A percentile compares a stretch with the other conserved stretches of the same genome.
phyloP scores from a whole-genome alignment of 176 grass and related monocot genomes.

The Oryza officinalis region DNA sequence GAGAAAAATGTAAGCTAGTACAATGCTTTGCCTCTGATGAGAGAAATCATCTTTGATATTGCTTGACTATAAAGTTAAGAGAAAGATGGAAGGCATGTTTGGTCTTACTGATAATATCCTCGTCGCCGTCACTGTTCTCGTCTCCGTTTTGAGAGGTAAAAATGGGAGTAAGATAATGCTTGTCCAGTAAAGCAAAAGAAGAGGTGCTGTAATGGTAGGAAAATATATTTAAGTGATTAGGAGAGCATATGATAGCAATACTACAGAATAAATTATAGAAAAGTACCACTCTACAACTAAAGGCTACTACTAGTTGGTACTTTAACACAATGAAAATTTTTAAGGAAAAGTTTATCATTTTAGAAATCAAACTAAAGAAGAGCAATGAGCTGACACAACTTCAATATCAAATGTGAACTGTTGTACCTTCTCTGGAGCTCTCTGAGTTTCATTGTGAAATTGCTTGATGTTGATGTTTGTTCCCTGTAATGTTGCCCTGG shows the following conservation, averaged over 20 bases:
- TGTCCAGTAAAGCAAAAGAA: conserved; percentile 80
- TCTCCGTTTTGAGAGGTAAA: conserved; percentile 68
- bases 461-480: conserved; percentile 61
- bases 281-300: neutral
- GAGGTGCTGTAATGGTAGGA: conserved; percentile 61
- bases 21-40: neutral
- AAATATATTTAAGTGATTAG: conserved; percentile 2
- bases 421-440: conserved; percentile 69
- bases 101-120: conserved; percentile 45
- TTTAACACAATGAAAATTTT: neutral
- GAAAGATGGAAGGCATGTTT: neutral
- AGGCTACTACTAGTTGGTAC: neutral
- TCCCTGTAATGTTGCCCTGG: conserved; percentile 47
- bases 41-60: neutral
- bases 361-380: conserved; percentile 8
- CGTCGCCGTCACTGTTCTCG: conserved; percentile 33
- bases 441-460: conserved; percentile 71
- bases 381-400: neutral
- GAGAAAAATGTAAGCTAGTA: neutral
- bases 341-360: neutral
- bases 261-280: neutral
- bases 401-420: conserved; percentile 15
- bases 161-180: conserved; percentile 83
- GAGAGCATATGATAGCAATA: neutral
- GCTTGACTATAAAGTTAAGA: neutral